Evolutionary conservation across 805 yeast genomes (phyloP).

Genomic region (Kuraishia ogatae): DNA sequence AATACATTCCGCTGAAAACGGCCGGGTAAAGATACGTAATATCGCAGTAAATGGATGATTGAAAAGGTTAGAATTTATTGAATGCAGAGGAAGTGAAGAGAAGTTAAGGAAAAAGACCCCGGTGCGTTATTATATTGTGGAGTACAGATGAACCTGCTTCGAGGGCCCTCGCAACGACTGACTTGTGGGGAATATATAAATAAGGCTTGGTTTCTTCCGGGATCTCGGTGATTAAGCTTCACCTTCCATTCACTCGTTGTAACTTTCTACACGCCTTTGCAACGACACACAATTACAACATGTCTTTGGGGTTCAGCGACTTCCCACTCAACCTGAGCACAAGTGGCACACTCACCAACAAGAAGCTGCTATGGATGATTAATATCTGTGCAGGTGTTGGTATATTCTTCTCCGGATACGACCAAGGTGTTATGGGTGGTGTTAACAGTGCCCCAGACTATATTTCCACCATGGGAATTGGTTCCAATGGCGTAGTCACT

Average conservation of each 20-base stretch:
- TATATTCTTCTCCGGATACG: slow-evolving; percentile 38
- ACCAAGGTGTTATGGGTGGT: slow-evolving; percentile 48
- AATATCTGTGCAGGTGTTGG: slow-evolving; percentile 11
- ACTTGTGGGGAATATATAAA: background rate
- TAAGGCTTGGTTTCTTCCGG: background rate
- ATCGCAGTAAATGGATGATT: background rate
- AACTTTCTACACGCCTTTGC: background rate
- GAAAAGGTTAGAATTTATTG: background rate
- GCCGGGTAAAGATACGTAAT: background rate
- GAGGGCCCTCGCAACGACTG: background rate
- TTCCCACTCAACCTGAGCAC: background rate
- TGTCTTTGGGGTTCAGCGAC: background rate
- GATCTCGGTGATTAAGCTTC: background rate
- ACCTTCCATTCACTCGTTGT: background rate
- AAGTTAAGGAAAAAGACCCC: background rate
- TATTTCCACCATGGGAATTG: slow-evolving; percentile 15
- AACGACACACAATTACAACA: background rate
- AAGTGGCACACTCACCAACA: background rate
- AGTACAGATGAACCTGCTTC: background rate
- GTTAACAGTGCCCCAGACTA: slow-evolving; percentile 13
- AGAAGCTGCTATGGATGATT: background rate
- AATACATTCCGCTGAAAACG: background rate
- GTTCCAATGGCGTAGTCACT: slow-evolving; percentile 23
- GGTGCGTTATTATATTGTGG: background rate
- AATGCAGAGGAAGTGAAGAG: background rate